These are phyloP conservation scores for Mycoemilia scoparia DNA, from an alignment of 192 early-diverging fungal genomes.

Conservation along the genomic window DNA sequence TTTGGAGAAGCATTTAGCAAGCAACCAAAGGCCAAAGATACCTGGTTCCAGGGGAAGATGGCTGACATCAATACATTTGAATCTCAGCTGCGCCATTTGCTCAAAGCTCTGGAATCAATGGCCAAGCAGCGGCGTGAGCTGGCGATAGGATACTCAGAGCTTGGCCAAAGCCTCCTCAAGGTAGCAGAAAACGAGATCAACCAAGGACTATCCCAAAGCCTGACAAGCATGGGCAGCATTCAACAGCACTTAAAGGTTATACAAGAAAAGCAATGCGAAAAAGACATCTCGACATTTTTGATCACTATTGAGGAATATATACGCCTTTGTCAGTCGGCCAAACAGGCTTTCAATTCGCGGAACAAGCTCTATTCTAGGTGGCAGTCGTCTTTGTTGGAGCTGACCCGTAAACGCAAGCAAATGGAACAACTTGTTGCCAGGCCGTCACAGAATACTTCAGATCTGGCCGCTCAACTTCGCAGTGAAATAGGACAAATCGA, in stretches of 20 bases:
- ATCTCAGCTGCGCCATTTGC: constrained; percentile 52
- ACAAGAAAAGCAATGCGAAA: constrained; percentile 56
- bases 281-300: constrained; percentile 55
- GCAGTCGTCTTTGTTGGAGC: constrained; percentile 48
- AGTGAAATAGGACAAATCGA: constrained; percentile 23
- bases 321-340: constrained; percentile 65
- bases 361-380: constrained; percentile 43
- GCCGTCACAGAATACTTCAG: constrained; percentile 9
- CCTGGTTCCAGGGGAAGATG: constrained; percentile 59
- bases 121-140: constrained; percentile 57
- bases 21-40: constrained; percentile 53
- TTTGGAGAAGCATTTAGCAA: constrained; percentile 54
- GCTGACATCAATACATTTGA: constrained; percentile 59
- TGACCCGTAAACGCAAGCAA: constrained; percentile 44
- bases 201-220: constrained; percentile 39
- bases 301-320: constrained; percentile 78
- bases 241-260: constrained; percentile 63
- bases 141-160: constrained; percentile 48
- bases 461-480: constrained; percentile 22
- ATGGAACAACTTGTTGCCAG: constrained; percentile 42
- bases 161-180: constrained; percentile 58
- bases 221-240: constrained; percentile 56
- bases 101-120: constrained; percentile 60
- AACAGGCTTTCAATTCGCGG: constrained; percentile 60
- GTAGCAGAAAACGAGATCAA: constrained; percentile 56